These are phyloP conservation scores for Pseudohalonectria lignicola DNA, from an alignment of 2,329 filamentous ascomycete species.

Conservation along the genomic window DNA sequence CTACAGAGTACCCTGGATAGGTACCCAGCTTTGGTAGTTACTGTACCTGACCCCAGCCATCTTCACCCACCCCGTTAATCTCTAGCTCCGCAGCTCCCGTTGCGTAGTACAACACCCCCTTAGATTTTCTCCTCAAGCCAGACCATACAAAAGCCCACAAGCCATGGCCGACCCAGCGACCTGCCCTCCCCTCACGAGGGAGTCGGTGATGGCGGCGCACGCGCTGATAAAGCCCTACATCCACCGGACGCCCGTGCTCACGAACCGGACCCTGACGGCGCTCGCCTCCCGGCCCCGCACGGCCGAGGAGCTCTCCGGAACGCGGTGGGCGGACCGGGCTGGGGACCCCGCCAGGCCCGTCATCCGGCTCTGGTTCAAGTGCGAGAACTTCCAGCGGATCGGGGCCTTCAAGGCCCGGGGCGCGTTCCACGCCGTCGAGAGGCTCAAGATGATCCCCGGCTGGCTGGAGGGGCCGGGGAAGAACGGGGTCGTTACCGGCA, in stretches of 20 bases:
- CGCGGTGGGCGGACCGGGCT: constrained; percentile 9
- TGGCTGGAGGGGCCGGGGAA: constrained; percentile 48
- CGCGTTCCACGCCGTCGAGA: constrained; percentile 74
- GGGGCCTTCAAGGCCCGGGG: constrained; percentile 91
- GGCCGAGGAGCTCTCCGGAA: constrained; percentile 6
- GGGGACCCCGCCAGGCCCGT: constrained; percentile 49
- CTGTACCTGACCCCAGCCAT: too few relatives aligned
- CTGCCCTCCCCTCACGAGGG: constrained; percentile 56
- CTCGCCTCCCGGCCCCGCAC: constrained; percentile 65
- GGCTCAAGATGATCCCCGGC: constrained; percentile 52
- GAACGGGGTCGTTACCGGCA: constrained; percentile 80
- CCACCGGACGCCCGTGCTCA: constrained; percentile 75
- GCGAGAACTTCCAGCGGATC: constrained; percentile 82
- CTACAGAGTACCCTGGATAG: too few relatives aligned
- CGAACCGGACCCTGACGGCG: constrained; percentile 60
- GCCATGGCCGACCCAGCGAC: constrained; percentile 42
- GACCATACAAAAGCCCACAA: background rate
- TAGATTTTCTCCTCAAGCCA: too few relatives aligned
- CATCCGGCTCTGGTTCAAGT: constrained; percentile 82
- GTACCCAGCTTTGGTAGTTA: too few relatives aligned
- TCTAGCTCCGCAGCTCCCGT: too few relatives aligned
- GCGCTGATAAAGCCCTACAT: constrained; percentile 62
- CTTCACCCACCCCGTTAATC: too few relatives aligned
- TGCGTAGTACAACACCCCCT: too few relatives aligned
- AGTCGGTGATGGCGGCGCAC: constrained; percentile 63